Evolutionary conservation across 768 basidiomycete species (phyloP).

Genomic region (Asterophora parasitica): DNA sequence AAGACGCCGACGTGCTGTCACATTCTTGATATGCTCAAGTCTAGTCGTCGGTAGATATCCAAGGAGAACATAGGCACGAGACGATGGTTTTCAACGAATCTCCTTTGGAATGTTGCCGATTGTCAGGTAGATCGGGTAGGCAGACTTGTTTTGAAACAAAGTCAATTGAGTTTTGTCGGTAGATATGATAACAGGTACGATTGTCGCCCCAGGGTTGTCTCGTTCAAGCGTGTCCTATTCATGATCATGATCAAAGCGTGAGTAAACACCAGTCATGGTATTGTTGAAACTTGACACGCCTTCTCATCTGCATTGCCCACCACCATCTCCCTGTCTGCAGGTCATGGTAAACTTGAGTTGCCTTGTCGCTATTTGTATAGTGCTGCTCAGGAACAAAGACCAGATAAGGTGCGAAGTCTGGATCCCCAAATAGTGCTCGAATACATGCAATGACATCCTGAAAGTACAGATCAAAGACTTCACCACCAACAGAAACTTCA

Average conservation of each 20-base stretch:
- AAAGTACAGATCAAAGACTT: constrained; percentile 26
- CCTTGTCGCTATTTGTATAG: constrained; percentile 22
- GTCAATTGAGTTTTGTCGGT: constrained; percentile 44
- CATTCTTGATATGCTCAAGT: constrained; percentile 21
- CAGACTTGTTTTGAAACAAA: constrained; percentile 34
- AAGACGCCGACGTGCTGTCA: constrained; percentile 18
- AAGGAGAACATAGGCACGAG: constrained; percentile 18
- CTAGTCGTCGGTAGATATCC: constrained; percentile 1
- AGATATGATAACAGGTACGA: constrained; percentile 40
- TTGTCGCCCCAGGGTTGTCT: constrained; percentile 22
- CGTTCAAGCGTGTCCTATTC: neutral
- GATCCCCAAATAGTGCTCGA: constrained; percentile 27
- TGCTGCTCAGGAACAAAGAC: constrained; percentile 33
- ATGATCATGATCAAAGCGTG: neutral
- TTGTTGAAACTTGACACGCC: neutral
- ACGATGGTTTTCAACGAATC: constrained; percentile 30
- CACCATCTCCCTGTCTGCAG: constrained; percentile 49
- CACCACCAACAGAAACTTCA: constrained; percentile 26
- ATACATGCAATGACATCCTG: constrained; percentile 34
- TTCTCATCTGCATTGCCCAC: constrained; percentile 42
- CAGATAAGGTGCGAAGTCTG: constrained; percentile 27
- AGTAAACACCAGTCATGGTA: no score
- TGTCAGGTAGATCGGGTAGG: constrained; percentile 45
- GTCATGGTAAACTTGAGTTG: constrained; percentile 27
- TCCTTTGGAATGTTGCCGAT: constrained; percentile 42